phyloP scores from a whole-genome alignment of 225 moss, liverwort and hornwort species.

The Straminergon stramineum region DNA sequence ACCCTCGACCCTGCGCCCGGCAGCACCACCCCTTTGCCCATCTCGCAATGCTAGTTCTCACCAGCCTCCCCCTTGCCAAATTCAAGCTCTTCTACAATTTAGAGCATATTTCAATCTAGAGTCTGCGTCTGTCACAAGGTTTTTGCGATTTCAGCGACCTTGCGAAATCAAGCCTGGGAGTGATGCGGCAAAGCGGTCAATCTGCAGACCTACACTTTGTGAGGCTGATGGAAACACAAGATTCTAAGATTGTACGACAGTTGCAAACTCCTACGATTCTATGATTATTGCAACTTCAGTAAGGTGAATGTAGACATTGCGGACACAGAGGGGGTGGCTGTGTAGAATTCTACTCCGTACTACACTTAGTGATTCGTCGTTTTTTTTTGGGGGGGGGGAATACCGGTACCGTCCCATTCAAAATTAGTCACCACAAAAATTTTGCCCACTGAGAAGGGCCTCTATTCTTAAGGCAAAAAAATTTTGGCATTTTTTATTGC shows the following conservation, averaged over 20 bases:
- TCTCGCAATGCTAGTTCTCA: not conserved
- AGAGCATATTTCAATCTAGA: not conserved
- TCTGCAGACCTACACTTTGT: not conserved
- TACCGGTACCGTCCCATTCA: not conserved
- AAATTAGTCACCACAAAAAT: not conserved
- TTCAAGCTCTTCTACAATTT: not conserved
- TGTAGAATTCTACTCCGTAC: not conserved
- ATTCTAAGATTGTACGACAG: not conserved
- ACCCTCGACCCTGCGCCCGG: constrained; percentile 7
- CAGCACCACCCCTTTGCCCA: constrained; percentile 9
- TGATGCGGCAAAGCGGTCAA: not conserved
- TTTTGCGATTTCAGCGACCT: not conserved
- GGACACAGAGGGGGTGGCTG: not conserved
- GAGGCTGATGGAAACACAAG: not conserved
- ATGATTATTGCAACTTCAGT: not conserved
- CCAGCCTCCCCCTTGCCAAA: not conserved
- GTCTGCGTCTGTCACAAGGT: not conserved
- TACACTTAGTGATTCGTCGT: not conserved
- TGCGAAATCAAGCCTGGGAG: not conserved
- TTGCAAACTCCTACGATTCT: not conserved
- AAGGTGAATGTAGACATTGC: not conserved
- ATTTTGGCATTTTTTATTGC: not conserved
- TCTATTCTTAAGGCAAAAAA: accelerated
- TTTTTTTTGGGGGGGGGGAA: too few species aligned
- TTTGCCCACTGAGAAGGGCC: not conserved